Conservation (phyloP, 768 basidiomycete species). For the Hebeloma cylindrosporum region DNA sequence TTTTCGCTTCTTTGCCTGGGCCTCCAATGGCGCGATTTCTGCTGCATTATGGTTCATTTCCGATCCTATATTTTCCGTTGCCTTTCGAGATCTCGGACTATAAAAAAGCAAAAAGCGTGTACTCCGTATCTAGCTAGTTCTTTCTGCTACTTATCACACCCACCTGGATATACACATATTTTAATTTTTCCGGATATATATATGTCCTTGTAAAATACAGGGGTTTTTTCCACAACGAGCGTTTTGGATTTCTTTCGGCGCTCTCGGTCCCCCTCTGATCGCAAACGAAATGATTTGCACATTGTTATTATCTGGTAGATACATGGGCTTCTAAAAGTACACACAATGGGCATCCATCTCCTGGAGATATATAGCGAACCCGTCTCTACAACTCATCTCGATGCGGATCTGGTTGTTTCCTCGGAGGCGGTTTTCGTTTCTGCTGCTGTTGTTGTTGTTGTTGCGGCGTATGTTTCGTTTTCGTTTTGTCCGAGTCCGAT, state of each 20-base stretch:
- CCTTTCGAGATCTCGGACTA: neutral
- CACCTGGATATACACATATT: too few relatives aligned
- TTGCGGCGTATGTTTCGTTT: slow-evolving; percentile 24
- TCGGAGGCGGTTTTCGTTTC: slow-evolving; percentile 10
- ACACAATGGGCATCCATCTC: neutral
- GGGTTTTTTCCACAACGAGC: too few relatives aligned
- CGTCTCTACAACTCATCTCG: slow-evolving; percentile 21
- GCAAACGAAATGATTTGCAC: too few relatives aligned
- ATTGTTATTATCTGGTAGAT: neutral
- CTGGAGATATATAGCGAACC: neutral
- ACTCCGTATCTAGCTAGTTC: neutral
- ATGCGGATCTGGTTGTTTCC: slow-evolving; percentile 15
- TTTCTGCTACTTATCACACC: slow-evolving; percentile 2
- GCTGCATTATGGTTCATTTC: too few relatives aligned
- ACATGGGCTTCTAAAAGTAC: neutral
- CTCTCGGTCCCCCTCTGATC: too few relatives aligned
- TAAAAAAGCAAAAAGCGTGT: slow-evolving; percentile 3
- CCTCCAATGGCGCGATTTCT: too few relatives aligned
- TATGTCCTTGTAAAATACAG: too few relatives aligned
- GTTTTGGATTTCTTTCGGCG: too few relatives aligned
- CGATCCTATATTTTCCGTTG: neutral
- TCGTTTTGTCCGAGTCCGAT: slow-evolving; percentile 3
- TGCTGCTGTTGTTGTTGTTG: slow-evolving; percentile 26
- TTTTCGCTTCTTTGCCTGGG: too few relatives aligned
- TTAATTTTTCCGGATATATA: too few relatives aligned